Evolutionary conservation across 2,329 filamentous ascomycete species (phyloP), one percentile per base, ranked within the genome.

Genomic region (Stromatinia cepivora): DNA sequence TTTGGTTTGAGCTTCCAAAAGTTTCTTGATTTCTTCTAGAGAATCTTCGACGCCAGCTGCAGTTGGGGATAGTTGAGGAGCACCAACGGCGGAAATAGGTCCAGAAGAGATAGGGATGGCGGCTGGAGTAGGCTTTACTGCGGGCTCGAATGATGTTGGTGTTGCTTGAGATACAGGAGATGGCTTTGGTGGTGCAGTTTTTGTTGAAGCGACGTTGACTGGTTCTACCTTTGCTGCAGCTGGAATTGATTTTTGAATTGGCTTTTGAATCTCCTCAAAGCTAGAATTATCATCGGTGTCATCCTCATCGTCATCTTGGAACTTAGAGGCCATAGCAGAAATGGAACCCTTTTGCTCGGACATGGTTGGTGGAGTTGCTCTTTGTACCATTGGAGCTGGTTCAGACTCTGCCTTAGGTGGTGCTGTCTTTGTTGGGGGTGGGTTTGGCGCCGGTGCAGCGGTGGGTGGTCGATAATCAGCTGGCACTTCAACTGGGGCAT

Each of bases 331-430:
- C 84, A 95, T 90, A 68, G 88, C 88, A 28, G 93, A 88, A 81
- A 97, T 95, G 17, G 93, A 96, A 39, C 87, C 87, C 79, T 95
- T 93, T 82, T 97, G 94, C 72, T 96, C 92, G 72, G 89, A 90
- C 81, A 96, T 87, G 1, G 87, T 89, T 15, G 90, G 89, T 48
- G 91, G 88, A 34, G 86, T 85, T 31, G 82, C 83, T 70, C 82
- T 81, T 13, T 79, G 72, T 25, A 34, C 54, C 53, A 82, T 81
- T 11, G 84, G 83, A 2, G 86, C 83, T 62, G 75, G 81, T 76
- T 80, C 81, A 20, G 83, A 80, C 74, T 88, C 85, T 76, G 84
- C 84, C 80, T 87, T 87, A 9, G 83, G 80, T 59, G 80, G 75
- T 3, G 79, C 71, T 2, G 79, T 79, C 62, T 83, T 78, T 46